Conservation (phyloP, 768 basidiomycete genomes). For the Lentinula lateritia region DNA sequence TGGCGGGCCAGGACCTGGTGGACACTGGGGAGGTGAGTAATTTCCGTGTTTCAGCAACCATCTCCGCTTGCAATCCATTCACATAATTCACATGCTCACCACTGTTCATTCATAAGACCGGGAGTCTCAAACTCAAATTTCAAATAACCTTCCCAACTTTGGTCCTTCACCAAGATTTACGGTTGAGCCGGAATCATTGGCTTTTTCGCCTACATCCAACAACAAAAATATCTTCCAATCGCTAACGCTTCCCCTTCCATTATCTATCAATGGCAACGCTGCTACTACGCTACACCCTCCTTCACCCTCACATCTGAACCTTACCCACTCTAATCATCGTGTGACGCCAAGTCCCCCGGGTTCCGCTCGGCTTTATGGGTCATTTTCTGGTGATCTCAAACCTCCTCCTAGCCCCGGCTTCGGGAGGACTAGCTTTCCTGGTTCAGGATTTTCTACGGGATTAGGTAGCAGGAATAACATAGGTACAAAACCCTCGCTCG, state of each 20-base stretch:
- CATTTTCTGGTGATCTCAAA: slow-evolving; percentile 9
- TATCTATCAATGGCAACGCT: neutral
- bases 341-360: slow-evolving; percentile 36
- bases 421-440: neutral
- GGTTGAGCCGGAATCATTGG: neutral
- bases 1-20: slow-evolving; percentile 2
- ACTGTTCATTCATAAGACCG: neutral
- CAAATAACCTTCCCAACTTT: slow-evolving; percentile 16
- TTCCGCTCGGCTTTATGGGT: slow-evolving; percentile 44
- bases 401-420: slow-evolving; percentile 5
- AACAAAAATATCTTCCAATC: neutral
- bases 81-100: too few relatives aligned
- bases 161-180: slow-evolving; percentile 12
- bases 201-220: slow-evolving; percentile 3
- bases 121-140: neutral
- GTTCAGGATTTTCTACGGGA: neutral
- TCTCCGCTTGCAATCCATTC: too few relatives aligned
- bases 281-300: slow-evolving; percentile 16
- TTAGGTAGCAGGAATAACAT: neutral
- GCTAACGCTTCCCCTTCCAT: neutral
- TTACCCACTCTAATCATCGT: slow-evolving; percentile 49
- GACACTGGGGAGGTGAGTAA: neutral
- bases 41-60: neutral
- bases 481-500: neutral
- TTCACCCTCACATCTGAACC: slow-evolving; percentile 58